Evolutionary conservation across 2,329 filamentous ascomycete genomes (phyloP), one percentile per base, ranked within the genome.

Genomic region (Verticillium albo-atrum): DNA sequence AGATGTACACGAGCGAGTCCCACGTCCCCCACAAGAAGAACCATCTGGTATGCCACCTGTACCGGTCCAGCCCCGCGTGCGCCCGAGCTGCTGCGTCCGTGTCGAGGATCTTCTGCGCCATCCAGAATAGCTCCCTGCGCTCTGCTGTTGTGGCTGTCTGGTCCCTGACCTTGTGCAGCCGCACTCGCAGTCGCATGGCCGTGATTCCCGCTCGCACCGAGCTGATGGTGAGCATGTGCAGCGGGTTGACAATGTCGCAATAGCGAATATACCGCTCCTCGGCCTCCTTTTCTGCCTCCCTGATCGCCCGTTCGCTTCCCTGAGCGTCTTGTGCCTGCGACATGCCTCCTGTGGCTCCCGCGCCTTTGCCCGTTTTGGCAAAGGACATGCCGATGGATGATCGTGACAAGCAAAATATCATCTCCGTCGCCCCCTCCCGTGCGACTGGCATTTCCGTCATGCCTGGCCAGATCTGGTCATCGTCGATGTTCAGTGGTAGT

Each of bases 181-280:
- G 62, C 2, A 58, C 61, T 3, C 62, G 66, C 14, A 68, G 61
- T 10, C 65, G 64, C 60, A 70, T 69, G 26, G 64, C 65, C 4
- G 64, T 68, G 25, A 70, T 66, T 1, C 67, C 70, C 0, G 67
- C 67, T 26, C 71, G 62, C 5, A 65, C 70, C 17, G 69, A 55
- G 52, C 64, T 63, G 23, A 69, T 63, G 14, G 68, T 68, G 28
- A 72, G 53, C 65, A 66, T 58, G 56, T 79, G 77, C 1, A 77
- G 58, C 0, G 76, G 76, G 20, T 74, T 69, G 14, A 74, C 61
- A 2, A 77, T 68, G 57, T 80, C 76, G 64, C 76, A 79, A 62
- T 79, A 78, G 4, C 76, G 71, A 10, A 80, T 66, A 56, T 73
- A 79, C 9, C 73, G 76, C 35, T 71, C 68, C 57, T 80, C 77